Conservation (phyloP, 139 green algal genomes). For the Monoraphidium neglectum region DNA sequence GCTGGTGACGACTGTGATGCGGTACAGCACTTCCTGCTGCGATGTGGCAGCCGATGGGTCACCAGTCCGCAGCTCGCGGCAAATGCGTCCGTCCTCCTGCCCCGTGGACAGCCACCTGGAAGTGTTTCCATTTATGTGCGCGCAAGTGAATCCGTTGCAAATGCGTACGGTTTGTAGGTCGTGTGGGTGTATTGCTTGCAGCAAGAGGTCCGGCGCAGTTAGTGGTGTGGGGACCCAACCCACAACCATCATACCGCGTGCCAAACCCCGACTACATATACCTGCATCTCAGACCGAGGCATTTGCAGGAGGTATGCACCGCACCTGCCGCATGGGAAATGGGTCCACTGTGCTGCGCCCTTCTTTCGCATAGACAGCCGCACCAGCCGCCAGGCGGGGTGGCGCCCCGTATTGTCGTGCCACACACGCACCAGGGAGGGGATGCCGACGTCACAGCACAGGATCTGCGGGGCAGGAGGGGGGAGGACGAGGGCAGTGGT, state of each 20-base stretch:
- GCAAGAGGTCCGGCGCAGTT: too few species aligned
- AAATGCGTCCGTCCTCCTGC: constrained; percentile 62
- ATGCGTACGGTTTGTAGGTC: too few species aligned
- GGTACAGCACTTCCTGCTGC: constrained; percentile 1
- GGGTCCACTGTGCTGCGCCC: constrained; percentile 22
- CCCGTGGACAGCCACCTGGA: constrained; percentile 65
- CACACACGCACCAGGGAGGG: constrained; percentile 59
- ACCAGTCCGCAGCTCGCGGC: constrained; percentile 38
- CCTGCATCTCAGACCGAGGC: too few species aligned
- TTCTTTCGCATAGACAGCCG: constrained; percentile 62
- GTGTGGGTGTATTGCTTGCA: too few species aligned
- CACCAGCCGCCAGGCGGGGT: constrained; percentile 71
- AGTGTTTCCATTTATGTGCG: too few species aligned
- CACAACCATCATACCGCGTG: too few species aligned
- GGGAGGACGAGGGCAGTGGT: too few species aligned
- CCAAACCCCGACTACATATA: too few species aligned
- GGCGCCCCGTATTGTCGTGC: constrained; percentile 67
- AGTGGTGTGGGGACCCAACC: too few species aligned
- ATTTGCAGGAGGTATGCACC: too few species aligned
- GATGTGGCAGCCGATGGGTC: constrained; percentile 3
- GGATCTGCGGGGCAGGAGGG: constrained; percentile 32
- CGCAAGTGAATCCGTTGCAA: too few species aligned
- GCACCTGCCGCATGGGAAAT: constrained; percentile 33
- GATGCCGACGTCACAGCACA: constrained; percentile 47
- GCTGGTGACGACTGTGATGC: constrained; percentile 36